These are phyloP conservation scores for Aspergillus carlsbadensis DNA, from an alignment of 495 filamentous ascomycete genomes.

Conservation along the genomic window DNA sequence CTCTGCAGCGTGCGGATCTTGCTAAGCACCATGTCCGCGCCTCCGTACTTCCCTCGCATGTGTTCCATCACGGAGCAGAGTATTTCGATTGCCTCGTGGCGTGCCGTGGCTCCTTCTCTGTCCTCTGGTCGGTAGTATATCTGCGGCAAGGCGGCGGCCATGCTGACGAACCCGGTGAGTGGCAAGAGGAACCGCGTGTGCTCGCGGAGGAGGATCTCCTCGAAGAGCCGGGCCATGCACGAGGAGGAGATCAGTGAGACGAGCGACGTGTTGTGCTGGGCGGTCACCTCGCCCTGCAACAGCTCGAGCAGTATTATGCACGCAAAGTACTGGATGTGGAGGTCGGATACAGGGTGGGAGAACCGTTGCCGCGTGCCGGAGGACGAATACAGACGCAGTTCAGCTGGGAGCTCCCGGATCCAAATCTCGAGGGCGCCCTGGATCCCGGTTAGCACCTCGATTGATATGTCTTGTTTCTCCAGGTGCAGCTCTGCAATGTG, in stretches of 20 bases:
- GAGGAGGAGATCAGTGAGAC: slow-evolving; percentile 5
- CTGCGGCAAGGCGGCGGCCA: slow-evolving; percentile 19
- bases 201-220: slow-evolving; percentile 21
- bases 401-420: not conserved
- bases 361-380: not conserved
- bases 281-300: slow-evolving; percentile 17
- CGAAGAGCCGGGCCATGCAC: slow-evolving; percentile 17
- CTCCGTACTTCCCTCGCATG: not conserved
- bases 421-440: not conserved
- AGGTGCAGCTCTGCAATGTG: not conserved
- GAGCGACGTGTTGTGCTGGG: too few relatives aligned
- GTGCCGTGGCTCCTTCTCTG: not conserved
- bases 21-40: not conserved
- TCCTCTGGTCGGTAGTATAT: slow-evolving; percentile 1
- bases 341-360: not conserved
- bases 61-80: not conserved
- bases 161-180: slow-evolving; percentile 14
- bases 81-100: not conserved
- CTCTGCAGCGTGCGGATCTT: not conserved
- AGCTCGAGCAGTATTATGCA: slow-evolving; percentile 17
- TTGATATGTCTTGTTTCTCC: not conserved
- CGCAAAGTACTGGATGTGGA: slow-evolving; percentile 19
- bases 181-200: slow-evolving; percentile 8
- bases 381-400: not conserved
- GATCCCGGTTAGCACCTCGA: not conserved